These are phyloP conservation scores for Thermochaetoides thermophila DNA, from an alignment of 495 filamentous ascomycete species.

Conservation along the genomic window DNA sequence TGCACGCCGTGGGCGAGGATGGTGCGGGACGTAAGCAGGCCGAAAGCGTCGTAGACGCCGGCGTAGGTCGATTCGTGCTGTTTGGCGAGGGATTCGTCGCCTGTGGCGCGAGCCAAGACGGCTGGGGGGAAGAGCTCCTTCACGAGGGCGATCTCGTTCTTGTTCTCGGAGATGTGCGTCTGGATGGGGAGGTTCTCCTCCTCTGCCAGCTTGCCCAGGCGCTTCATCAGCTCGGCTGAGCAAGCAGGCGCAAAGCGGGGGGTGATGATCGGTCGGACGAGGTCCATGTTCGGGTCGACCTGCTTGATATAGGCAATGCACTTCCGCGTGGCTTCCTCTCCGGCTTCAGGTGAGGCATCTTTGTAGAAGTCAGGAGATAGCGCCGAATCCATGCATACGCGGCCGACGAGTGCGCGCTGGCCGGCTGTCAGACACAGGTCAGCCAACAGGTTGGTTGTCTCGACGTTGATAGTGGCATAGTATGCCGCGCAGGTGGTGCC, in stretches of 20 bases:
- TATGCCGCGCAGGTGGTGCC: slow-evolving; percentile 87
- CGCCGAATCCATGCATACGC: slow-evolving; percentile 84
- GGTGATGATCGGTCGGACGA: slow-evolving; percentile 71
- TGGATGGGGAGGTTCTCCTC: slow-evolving; percentile 52
- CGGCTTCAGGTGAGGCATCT: slow-evolving; percentile 44
- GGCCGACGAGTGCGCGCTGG: slow-evolving; percentile 80
- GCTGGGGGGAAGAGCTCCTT: slow-evolving; percentile 46
- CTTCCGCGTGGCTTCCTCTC: slow-evolving; percentile 40
- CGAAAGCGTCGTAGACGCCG: slow-evolving; percentile 58
- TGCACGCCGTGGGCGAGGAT: slow-evolving; percentile 83
- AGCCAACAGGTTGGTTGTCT: slow-evolving; percentile 76
- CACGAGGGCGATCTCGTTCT: slow-evolving; percentile 55
- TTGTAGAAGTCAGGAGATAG: slow-evolving; percentile 59
- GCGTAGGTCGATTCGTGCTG: slow-evolving; percentile 39
- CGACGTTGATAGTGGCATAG: slow-evolving; percentile 75
- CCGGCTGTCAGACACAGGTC: slow-evolving; percentile 59
- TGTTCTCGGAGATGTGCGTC: slow-evolving; percentile 87
- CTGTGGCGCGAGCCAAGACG: slow-evolving; percentile 16
- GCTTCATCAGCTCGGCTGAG: slow-evolving; percentile 38
- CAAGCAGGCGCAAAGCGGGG: slow-evolving; percentile 83
- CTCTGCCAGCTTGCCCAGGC: slow-evolving; percentile 48
- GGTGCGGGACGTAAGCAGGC: slow-evolving; percentile 54
- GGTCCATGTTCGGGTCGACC: slow-evolving; percentile 44
- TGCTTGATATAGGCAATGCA: slow-evolving; percentile 51
- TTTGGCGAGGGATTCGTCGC: slow-evolving; percentile 4